Evolutionary conservation across 2,329 filamentous ascomycete species (phyloP).

Genomic region (Tympanopsis confertula): DNA sequence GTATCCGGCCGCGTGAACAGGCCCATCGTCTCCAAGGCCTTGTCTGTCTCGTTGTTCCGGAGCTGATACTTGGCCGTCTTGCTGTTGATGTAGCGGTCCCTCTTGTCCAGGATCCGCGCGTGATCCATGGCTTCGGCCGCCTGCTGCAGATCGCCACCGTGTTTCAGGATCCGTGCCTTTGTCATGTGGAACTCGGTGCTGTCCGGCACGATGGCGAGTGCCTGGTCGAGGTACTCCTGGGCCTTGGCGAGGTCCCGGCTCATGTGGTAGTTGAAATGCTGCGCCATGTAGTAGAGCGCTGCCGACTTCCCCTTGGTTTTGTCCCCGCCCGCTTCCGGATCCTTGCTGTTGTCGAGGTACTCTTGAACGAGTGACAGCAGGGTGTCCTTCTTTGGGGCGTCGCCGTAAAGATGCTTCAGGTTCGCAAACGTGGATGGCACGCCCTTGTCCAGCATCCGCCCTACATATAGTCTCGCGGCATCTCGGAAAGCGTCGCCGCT

Average conservation of each 20-base stretch:
- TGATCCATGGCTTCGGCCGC: constrained; percentile 82
- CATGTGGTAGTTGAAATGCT: constrained; percentile 88
- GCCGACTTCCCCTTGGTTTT: constrained; percentile 54
- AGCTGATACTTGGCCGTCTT: constrained; percentile 96
- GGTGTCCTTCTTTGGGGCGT: constrained; percentile 64
- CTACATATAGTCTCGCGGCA: constrained; percentile 68
- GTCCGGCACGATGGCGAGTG: constrained; percentile 66
- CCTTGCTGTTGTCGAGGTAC: constrained; percentile 49
- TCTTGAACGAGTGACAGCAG: constrained; percentile 68
- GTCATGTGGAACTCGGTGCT: constrained; percentile 91
- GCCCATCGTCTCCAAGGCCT: constrained; percentile 76
- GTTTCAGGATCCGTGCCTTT: constrained; percentile 88
- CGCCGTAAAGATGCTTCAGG: constrained; percentile 80
- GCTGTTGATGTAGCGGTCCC: constrained; percentile 95
- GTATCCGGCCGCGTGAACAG: constrained; percentile 90
- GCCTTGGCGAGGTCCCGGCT: constrained; percentile 79
- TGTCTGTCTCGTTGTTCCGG: constrained; percentile 80
- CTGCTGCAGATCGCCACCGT: constrained; percentile 66
- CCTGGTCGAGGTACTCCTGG: constrained; percentile 69
- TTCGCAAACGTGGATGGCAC: constrained; percentile 95
- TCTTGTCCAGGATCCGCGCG: constrained; percentile 73
- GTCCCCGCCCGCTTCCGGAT: constrained; percentile 29
- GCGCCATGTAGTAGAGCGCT: constrained; percentile 83
- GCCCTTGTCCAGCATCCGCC: constrained; percentile 78
- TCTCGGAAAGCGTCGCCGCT: constrained; percentile 68